Percentiles rank a stretch among this genome's conserved stretches.
Evolutionary conservation across 2,329 filamentous ascomycete species (phyloP).

Genomic region (Colletotrichum filicis): DNA sequence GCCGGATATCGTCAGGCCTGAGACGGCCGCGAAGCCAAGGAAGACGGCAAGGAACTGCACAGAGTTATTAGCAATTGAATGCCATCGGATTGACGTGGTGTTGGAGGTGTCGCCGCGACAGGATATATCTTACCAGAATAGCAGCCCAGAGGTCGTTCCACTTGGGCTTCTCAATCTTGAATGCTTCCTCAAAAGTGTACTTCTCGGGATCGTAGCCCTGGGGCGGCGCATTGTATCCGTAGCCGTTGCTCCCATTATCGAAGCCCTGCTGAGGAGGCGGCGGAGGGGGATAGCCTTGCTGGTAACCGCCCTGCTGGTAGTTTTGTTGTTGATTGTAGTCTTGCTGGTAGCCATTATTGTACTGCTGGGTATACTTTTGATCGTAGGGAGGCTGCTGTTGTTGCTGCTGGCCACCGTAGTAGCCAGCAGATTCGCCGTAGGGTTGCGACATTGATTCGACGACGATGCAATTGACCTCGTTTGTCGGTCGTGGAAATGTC

Average conservation of each 20-base stretch:
- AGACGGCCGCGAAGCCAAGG: conserved; percentile 80
- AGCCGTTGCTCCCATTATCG: conserved; percentile 40
- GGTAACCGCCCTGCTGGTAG: conserved; percentile 40
- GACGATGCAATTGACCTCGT: neutral
- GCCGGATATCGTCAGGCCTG: conserved; percentile 78
- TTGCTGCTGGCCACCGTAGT: conserved; percentile 33
- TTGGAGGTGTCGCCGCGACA: conserved; percentile 37
- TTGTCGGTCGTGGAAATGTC: neutral
- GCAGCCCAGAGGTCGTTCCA: conserved; percentile 93
- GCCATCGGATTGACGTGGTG: conserved; percentile 13
- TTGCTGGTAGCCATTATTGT: conserved; percentile 37
- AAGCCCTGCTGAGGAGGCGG: conserved; percentile 33
- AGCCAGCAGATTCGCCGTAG: conserved; percentile 32
- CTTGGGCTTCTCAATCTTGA: conserved; percentile 85
- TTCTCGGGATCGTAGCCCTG: conserved; percentile 57
- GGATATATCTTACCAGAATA: conserved; percentile 66
- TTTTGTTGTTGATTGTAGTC: conserved; percentile 29
- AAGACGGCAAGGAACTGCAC: conserved; percentile 75
- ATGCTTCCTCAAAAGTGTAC: conserved; percentile 79
- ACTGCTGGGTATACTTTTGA: conserved; percentile 42
- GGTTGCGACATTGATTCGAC: conserved; percentile 27
- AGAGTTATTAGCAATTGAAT: neutral
- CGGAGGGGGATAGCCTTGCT: conserved; percentile 39
- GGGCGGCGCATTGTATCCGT: conserved; percentile 47
- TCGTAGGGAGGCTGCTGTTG: conserved; percentile 39